phyloP scores from a whole-genome alignment of 2,329 filamentous ascomycete genomes.

The Apiospora sp. region DNA sequence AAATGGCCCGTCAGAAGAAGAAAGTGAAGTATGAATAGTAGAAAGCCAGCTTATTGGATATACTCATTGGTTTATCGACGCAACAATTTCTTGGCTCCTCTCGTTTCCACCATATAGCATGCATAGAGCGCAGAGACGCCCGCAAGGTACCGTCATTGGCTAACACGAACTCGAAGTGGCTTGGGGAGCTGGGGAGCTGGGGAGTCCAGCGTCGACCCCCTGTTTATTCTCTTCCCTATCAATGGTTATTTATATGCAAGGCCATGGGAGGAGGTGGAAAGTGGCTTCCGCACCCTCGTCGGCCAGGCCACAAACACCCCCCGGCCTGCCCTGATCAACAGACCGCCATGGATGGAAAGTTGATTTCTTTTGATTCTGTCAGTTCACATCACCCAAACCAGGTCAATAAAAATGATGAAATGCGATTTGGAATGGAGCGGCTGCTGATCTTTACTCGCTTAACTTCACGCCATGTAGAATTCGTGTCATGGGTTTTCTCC shows the following conservation, averaged over 20 bases:
- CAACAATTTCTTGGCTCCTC: not conserved
- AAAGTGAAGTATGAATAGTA: not conserved
- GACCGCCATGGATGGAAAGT: not conserved
- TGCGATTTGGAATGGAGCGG: not conserved
- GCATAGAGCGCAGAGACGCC: not conserved
- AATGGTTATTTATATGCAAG: not conserved
- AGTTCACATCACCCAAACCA: not conserved
- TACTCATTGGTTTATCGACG: not conserved
- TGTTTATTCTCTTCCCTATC: not conserved
- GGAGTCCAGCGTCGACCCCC: not conserved
- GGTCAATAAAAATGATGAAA: slow-evolving; percentile 3
- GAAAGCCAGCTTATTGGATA: not conserved
- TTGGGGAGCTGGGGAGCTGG: not conserved
- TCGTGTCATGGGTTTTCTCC: not conserved
- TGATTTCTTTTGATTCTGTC: slow-evolving; percentile 17
- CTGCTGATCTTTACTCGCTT: not conserved
- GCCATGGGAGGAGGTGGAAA: not conserved
- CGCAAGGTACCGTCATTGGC: not conserved
- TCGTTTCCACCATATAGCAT: not conserved
- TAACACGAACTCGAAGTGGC: not conserved
- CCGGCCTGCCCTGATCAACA: not conserved
- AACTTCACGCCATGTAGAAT: slow-evolving; percentile 2
- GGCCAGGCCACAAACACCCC: not conserved
- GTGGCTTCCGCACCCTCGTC: not conserved
- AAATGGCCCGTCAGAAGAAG: not conserved